Conservation (phyloP, 148 eudicot species). For the Nepenthes gracilis region DNA sequence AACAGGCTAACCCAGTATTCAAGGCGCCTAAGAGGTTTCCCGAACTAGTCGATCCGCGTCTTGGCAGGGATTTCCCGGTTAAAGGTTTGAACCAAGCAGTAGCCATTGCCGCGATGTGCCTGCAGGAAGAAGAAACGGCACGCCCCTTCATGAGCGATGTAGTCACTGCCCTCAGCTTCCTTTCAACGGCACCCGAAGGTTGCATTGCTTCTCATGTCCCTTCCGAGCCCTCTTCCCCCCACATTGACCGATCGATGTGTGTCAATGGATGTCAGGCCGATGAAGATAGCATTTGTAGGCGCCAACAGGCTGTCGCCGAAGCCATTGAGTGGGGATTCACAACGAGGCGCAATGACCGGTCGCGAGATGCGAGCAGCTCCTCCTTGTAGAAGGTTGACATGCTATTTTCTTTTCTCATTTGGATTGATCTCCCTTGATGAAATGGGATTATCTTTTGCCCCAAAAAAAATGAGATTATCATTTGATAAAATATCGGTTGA, state of each 20-base stretch:
- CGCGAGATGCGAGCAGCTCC: neutral
- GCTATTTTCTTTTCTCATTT: too few relatives aligned
- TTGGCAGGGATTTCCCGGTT: slow-evolving; percentile 30
- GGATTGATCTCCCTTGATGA: too few relatives aligned
- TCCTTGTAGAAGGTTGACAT: too few relatives aligned
- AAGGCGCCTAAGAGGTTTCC: slow-evolving; percentile 42
- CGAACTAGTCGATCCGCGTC: slow-evolving; percentile 55
- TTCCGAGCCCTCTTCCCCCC: slow-evolving; percentile 18
- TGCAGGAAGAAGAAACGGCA: slow-evolving; percentile 56
- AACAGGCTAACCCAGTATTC: slow-evolving; percentile 60
- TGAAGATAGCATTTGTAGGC: slow-evolving; percentile 21
- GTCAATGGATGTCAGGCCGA: slow-evolving; percentile 2
- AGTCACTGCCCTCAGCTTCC: slow-evolving; percentile 58
- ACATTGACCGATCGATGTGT: slow-evolving; percentile 3
- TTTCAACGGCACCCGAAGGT: slow-evolving; percentile 16
- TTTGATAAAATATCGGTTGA: too few relatives aligned
- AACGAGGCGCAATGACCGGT: slow-evolving; percentile 9
- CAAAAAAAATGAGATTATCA: too few relatives aligned
- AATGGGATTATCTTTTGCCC: too few relatives aligned
- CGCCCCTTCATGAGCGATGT: slow-evolving; percentile 76
- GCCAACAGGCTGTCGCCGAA: slow-evolving; percentile 59
- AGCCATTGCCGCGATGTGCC: slow-evolving; percentile 79
- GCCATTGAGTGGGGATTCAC: slow-evolving; percentile 72
- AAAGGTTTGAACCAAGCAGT: slow-evolving; percentile 65
- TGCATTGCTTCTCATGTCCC: slow-evolving; percentile 9